Percentiles rank a stretch among this genome's conserved stretches.
phyloP scores from a whole-genome alignment of 1,284 basidiomycete genomes.

The Ceratobasidium sp. region DNA sequence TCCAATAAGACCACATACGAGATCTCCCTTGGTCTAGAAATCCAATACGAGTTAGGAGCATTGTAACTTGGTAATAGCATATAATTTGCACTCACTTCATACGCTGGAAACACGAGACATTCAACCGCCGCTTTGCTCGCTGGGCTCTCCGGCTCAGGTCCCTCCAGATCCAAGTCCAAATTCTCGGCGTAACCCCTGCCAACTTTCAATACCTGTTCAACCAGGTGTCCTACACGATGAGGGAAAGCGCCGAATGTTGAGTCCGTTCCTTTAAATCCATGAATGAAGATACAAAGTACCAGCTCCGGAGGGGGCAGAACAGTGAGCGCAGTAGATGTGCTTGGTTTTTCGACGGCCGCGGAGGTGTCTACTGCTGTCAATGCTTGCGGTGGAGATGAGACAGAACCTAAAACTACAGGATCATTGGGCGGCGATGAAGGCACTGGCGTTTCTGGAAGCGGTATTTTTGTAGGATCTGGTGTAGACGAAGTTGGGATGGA shows the following conservation, averaged over 20 bases:
- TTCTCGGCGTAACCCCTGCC: constrained; percentile 31
- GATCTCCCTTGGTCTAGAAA: constrained; percentile 80
- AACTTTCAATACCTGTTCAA: constrained; percentile 27
- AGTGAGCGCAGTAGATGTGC: constrained; percentile 29
- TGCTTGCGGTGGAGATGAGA: too few relatives aligned
- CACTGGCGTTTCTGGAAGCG: constrained; percentile 13
- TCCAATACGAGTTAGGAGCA: constrained; percentile 43
- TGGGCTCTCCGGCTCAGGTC: constrained; percentile 58
- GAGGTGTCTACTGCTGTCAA: background rate
- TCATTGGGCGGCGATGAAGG: background rate
- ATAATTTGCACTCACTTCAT: constrained; percentile 70
- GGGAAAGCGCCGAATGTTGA: constrained; percentile 69
- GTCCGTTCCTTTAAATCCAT: constrained; percentile 78
- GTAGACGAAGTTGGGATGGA: background rate
- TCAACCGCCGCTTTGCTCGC: constrained; percentile 68
- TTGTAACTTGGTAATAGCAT: constrained; percentile 6
- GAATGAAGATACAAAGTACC: constrained; percentile 58
- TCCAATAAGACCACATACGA: constrained; percentile 64
- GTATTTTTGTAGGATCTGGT: constrained; percentile 5
- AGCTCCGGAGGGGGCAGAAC: constrained; percentile 54
- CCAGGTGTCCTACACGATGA: constrained; percentile 23
- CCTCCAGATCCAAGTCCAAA: constrained; percentile 17
- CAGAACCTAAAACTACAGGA: background rate
- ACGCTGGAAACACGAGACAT: constrained; percentile 86
- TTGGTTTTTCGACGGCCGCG: background rate